A percentile compares a stretch with the other conserved stretches of the same genome.
phyloP scores from a whole-genome alignment of 192 early-diverging fungal species.

The Umbelopsis ramanniana region DNA sequence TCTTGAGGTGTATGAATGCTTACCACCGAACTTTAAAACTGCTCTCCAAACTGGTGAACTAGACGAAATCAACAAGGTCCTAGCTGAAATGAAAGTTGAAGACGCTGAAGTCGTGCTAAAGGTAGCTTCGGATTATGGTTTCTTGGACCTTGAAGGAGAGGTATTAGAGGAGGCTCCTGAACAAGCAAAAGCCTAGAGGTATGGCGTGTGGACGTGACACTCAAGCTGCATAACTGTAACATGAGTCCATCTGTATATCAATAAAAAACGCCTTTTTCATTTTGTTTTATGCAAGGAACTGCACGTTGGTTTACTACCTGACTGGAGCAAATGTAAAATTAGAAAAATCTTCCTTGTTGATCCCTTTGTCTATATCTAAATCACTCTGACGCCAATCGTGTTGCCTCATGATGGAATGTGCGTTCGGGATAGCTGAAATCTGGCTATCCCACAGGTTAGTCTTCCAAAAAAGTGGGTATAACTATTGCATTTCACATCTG shows the following conservation, averaged over 20 bases:
- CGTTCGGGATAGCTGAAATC: too few species aligned
- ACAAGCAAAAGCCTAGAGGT: neutral
- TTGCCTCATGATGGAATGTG: too few species aligned
- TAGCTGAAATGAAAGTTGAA: conserved; percentile 68
- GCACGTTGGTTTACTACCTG: too few species aligned
- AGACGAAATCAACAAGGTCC: conserved; percentile 81
- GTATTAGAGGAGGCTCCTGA: conserved; percentile 32
- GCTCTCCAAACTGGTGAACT: conserved; percentile 80
- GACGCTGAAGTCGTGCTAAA: conserved; percentile 81
- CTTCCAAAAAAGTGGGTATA: too few species aligned
- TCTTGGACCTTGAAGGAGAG: conserved; percentile 51
- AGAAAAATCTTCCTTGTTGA: too few species aligned
- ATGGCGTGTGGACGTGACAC: neutral
- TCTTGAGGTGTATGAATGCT: conserved; percentile 68
- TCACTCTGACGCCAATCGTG: too few species aligned
- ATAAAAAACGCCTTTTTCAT: neutral
- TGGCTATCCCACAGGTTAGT: too few species aligned
- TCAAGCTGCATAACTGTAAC: too few species aligned
- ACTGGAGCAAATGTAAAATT: too few species aligned
- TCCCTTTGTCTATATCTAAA: too few species aligned
- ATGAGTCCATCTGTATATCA: neutral
- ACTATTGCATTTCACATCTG: too few species aligned
- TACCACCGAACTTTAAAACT: conserved; percentile 74
- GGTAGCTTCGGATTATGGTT: conserved; percentile 72
- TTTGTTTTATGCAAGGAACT: neutral